Base-by-base conservation (phyloP, 495 filamentous ascomycete genomes). In the Xylaria grammica region DNA sequence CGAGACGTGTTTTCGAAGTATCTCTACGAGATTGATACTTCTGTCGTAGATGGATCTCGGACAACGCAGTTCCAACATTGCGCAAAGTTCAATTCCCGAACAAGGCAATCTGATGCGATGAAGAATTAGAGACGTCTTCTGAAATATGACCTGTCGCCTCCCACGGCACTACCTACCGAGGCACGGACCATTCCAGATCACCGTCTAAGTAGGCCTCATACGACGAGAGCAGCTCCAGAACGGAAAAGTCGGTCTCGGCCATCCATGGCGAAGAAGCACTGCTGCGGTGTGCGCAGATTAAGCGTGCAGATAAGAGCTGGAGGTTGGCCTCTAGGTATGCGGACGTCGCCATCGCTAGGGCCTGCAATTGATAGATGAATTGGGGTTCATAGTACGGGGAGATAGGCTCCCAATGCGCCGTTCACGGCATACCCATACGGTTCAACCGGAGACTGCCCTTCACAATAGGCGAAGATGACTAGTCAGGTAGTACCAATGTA, bases 81-180 rank as follows among this genome's bases (percentile, higher is more conserved):
- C 54, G 52, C 34, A 13, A 60, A 8, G 38, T 19, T 51, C 36
- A 22, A 26, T 63, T 24, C 61, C 52, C 17, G 26, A 58, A 42
- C 38, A 24, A 20, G 53, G 62, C 11, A 58, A 32, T 20, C 53
- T 32, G 52, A n/a, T 20, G 53, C n/a, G 32, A 58, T 29, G 34
- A 55, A n/a, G 24, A 46, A 30, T 38, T 19, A 15, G 30, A 50
- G 26, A 48, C 44, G 19, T 44, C 29, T 20, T 58, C 24, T 58
- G 42, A 42, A 63, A 49, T 57, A 57, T 64, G 62, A 64, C 44
- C 52, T 58, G 53, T 64, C 62, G 53, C n/a, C 53, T 64, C 24
- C 44, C 22, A 44, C 42, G 48, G 53, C 24, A n/a, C 40, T 26
- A 45, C 38, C 26, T 19, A 29, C 6, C 13, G 13, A 56, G 20